Base-by-base conservation (phyloP, 1,284 basidiomycete species). In the Pulveroboletus ridleyi region DNA sequence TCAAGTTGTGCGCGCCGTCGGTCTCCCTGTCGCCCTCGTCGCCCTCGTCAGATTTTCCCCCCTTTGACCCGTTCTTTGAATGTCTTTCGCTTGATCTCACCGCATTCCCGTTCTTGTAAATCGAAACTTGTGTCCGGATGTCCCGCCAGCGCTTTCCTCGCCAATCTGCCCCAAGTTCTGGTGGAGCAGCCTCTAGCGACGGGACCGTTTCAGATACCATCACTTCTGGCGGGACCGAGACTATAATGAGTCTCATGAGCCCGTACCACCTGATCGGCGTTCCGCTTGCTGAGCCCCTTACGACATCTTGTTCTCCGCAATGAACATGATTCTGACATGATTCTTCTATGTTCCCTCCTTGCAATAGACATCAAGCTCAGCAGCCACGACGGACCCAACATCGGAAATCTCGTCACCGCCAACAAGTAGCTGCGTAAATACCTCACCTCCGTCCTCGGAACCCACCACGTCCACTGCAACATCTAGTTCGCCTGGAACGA, bases 401-500 rank as follows among this genome's bases (percentile, higher is more conserved):
- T 39, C 50, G 29, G 29, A 3, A 29, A 11, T n/a, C 23, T 44
- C 22, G 7, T 54, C 56, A 23, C 46, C 42, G 9, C 18, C 54
- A 5, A 33, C 62, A 14, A 56, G 35, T 20, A 6, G 22, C 11
- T 5, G 58, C 7, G 25, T 11, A n/a, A 4, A 6, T 25, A 64
- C 33, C 54, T 50, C 39, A 9, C 35, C 52, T n/a, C 13, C 11
- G 7, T 33, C 57, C 13, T 41, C 59, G 4, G n/a, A 8, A 4
- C 49, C 62, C 18, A 22, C 41, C 1, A 47, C 5, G 5, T 8
- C 10, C 20, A 62, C 59, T 22, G 49, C 60, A 1, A 56, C 71
- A 4, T 41, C 65, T 23, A 58, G 17, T n/a, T 23, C 63, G 33
- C 46, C 63, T 9, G n/a, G 13, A 9, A 59, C 71, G 39, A 62